These are phyloP conservation scores for Asterionellopsis glacialis DNA, from an alignment of 108 stramenopile genomes.

Conservation along the genomic window DNA sequence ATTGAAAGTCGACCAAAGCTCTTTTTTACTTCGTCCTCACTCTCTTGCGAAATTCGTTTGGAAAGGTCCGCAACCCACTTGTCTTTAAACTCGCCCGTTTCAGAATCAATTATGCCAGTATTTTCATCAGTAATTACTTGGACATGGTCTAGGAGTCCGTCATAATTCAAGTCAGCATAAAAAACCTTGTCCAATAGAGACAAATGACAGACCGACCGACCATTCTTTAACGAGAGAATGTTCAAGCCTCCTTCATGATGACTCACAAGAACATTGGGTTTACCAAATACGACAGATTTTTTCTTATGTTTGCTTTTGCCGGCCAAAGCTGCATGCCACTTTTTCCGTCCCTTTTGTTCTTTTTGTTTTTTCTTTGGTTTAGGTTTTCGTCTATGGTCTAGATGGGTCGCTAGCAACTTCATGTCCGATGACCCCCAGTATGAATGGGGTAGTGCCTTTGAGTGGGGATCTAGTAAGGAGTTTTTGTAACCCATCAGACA, in stretches of 20 bases:
- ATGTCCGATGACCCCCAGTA: conserved; percentile 40
- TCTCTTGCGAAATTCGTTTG: background rate
- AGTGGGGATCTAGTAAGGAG: background rate
- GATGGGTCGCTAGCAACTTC: conserved; percentile 26
- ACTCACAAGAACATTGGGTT: conserved; percentile 68
- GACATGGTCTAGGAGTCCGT: conserved; percentile 71
- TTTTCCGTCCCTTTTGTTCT: background rate
- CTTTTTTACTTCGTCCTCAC: background rate
- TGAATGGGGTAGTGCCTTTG: conserved; percentile 11
- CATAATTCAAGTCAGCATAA: conserved; percentile 76
- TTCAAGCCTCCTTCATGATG: conserved; percentile 62
- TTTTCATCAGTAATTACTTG: conserved; percentile 33
- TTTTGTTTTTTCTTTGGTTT: conserved; percentile 20
- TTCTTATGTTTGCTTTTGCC: conserved; percentile 15
- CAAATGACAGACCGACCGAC: conserved; percentile 67
- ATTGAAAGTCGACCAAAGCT: background rate
- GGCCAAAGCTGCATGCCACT: conserved; percentile 8
- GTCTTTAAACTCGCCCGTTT: background rate
- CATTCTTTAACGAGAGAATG: conserved; percentile 80
- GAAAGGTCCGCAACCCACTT: conserved; percentile 2
- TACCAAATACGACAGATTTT: conserved; percentile 46
- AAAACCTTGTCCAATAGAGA: conserved; percentile 61
- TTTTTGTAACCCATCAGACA: conserved; percentile 2
- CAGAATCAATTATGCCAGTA: too few species aligned
- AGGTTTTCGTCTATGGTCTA: conserved; percentile 27